Conservation (phyloP, 2,329 filamentous ascomycete genomes). For the Cladosporium sp. region DNA sequence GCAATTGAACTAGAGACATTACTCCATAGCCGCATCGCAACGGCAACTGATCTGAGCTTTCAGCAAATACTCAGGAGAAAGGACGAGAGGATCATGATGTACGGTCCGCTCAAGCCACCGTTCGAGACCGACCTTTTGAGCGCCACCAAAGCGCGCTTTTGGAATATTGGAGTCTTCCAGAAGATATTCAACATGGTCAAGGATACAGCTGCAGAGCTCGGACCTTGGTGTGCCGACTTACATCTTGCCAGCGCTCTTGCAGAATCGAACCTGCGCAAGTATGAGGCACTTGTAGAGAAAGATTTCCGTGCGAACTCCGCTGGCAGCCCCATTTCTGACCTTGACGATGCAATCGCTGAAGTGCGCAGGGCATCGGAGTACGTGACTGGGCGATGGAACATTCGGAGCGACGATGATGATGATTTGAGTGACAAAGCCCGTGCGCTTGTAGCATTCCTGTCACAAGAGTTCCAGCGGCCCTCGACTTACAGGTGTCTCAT, state of each 20-base stretch:
- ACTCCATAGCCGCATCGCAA: conserved; percentile 80
- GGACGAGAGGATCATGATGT: conserved; percentile 57
- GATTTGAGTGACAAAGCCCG: conserved; percentile 73
- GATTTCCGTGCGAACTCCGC: conserved; percentile 37
- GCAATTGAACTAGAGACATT: conserved; percentile 69
- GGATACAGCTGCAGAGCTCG: conserved; percentile 65
- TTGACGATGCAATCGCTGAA: conserved; percentile 56
- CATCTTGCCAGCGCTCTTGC: conserved; percentile 42
- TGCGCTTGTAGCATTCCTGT: conserved; percentile 61
- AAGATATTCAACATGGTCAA: conserved; percentile 61
- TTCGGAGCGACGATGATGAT: conserved; percentile 17
- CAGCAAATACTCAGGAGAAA: conserved; percentile 46
- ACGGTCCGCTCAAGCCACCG: conserved; percentile 53
- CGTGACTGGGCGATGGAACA: conserved; percentile 23
- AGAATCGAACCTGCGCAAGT: conserved; percentile 23
- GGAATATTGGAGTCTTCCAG: conserved; percentile 54
- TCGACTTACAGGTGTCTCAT: conserved; percentile 74
- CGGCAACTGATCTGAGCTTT: conserved; percentile 63
- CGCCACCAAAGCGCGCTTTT: conserved; percentile 55
- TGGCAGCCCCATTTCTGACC: conserved; percentile 36
- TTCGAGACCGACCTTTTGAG: conserved; percentile 67
- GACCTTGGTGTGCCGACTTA: conserved; percentile 80
- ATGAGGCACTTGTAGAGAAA: conserved; percentile 28
- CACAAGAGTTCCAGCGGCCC: conserved; percentile 60
- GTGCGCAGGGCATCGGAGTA: conserved; percentile 59